phyloP scores from a whole-genome alignment of 1,284 basidiomycete species.

The Trichosporon asahii region DNA sequence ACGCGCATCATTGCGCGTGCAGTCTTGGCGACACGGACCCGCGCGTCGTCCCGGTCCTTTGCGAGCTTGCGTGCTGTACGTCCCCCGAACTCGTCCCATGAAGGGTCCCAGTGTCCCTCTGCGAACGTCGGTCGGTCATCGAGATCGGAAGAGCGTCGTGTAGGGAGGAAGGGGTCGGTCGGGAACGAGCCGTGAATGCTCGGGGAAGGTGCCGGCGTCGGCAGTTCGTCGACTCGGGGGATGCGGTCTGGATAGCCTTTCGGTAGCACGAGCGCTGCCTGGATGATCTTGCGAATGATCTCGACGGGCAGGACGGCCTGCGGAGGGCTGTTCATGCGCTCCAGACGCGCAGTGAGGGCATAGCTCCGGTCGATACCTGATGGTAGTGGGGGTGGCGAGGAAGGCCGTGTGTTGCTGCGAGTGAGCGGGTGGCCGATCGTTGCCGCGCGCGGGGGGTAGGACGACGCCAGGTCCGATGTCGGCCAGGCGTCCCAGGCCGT shows the following conservation, averaged over 20 bases:
- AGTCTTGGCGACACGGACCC: constrained; percentile 13
- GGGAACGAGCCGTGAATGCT: neutral
- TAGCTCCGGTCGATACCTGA: neutral
- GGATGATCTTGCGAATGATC: constrained; percentile 37
- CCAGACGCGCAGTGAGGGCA: neutral
- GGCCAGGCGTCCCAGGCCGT: constrained; percentile 9
- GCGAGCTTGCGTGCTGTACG: constrained; percentile 16
- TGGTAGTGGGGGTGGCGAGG: neutral
- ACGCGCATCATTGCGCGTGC: constrained; percentile 57
- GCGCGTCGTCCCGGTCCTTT: constrained; percentile 1
- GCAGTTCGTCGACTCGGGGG: neutral
- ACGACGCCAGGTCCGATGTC: neutral
- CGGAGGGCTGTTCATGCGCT: constrained; percentile 8
- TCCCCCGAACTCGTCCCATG: constrained; percentile 37
- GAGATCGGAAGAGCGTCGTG: neutral
- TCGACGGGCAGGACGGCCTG: constrained; percentile 21
- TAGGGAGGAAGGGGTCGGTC: neutral
- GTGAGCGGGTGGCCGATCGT: neutral
- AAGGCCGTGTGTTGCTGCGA: neutral
- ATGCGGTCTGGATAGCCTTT: constrained; percentile 17
- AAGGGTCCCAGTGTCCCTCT: neutral
- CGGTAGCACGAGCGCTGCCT: constrained; percentile 29
- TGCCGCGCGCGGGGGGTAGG: neutral
- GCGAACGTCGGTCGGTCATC: neutral
- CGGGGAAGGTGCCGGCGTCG: neutral